phyloP scores from a whole-genome alignment of 257 asterid genomes.

The Asclepias syriaca region DNA sequence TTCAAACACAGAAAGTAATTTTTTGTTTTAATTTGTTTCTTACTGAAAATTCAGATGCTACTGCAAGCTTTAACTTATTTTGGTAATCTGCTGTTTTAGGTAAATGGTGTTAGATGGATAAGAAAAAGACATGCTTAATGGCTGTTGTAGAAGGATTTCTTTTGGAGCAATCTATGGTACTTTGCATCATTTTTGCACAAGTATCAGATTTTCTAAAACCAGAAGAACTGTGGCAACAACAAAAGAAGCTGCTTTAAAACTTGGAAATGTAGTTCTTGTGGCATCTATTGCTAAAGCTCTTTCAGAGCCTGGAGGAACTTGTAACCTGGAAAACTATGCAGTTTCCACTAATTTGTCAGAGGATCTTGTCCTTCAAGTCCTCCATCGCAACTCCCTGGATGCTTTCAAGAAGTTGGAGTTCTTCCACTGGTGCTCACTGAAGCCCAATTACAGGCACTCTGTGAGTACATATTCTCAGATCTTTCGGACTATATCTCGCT shows the following conservation, averaged over 20 bases:
- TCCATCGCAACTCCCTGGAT: constrained; percentile 54
- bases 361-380: constrained; percentile 56
- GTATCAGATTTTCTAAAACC: constrained; percentile 5
- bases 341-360: constrained; percentile 46
- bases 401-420: constrained; percentile 54
- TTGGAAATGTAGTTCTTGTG: constrained; percentile 50
- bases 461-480: too few relatives aligned
- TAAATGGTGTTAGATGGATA: background rate
- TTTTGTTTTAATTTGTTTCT: too few relatives aligned
- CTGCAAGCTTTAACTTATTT: background rate
- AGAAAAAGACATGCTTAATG: constrained; percentile 12
- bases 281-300: constrained; percentile 75
- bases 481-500: too few relatives aligned
- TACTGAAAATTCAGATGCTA: background rate
- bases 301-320: constrained; percentile 55
- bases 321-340: constrained; percentile 38
- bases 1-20: too few relatives aligned
- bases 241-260: constrained; percentile 24
- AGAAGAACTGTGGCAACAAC: constrained; percentile 1
- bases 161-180: constrained; percentile 8
- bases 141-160: constrained; percentile 6
- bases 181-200: constrained; percentile 16
- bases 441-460: too few relatives aligned
- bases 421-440: constrained; percentile 67
- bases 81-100: background rate